phyloP scores from a whole-genome alignment of 2,329 filamentous ascomycete species.

The Fusarium napiforme region DNA sequence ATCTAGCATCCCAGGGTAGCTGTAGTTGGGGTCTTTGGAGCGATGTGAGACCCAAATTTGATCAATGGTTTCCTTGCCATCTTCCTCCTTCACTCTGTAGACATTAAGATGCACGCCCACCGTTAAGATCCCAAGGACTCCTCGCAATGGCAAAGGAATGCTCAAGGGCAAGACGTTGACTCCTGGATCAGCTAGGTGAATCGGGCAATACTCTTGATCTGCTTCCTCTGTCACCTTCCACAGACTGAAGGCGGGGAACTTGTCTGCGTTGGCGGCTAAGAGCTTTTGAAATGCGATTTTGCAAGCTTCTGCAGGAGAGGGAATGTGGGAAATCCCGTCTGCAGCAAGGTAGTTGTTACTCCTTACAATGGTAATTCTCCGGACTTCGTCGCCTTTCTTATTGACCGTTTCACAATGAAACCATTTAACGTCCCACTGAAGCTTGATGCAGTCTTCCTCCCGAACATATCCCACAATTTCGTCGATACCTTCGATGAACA shows the following conservation, averaged over 20 bases:
- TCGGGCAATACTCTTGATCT: slow-evolving; percentile 43
- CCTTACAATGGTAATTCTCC: slow-evolving; percentile 21
- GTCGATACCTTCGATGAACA: slow-evolving; percentile 29
- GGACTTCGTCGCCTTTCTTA: neutral
- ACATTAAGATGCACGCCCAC: slow-evolving; percentile 53
- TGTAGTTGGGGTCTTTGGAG: slow-evolving; percentile 39
- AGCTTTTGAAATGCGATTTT: neutral
- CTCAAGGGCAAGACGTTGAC: slow-evolving; percentile 35
- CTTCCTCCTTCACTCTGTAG: slow-evolving; percentile 44
- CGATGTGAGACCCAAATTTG: slow-evolving; percentile 51
- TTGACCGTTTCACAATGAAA: slow-evolving; percentile 18
- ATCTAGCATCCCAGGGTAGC: slow-evolving; percentile 51
- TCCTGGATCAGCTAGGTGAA: slow-evolving; percentile 40
- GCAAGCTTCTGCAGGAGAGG: slow-evolving; percentile 15
- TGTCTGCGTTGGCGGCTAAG: slow-evolving; percentile 40
- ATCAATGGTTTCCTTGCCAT: slow-evolving; percentile 37
- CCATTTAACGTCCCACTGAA: slow-evolving; percentile 26
- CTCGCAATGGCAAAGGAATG: slow-evolving; percentile 49
- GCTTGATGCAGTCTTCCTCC: slow-evolving; percentile 16
- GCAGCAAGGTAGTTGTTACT: neutral
- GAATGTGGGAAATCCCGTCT: neutral
- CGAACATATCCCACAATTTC: slow-evolving; percentile 38
- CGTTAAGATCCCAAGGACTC: slow-evolving; percentile 51
- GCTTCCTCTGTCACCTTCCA: slow-evolving; percentile 9
- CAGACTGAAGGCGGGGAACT: slow-evolving; percentile 42